Evolutionary conservation across 2,329 filamentous ascomycete species (phyloP), one percentile per base, ranked within the genome.

Genomic region (Aspergillus viridinutans): DNA sequence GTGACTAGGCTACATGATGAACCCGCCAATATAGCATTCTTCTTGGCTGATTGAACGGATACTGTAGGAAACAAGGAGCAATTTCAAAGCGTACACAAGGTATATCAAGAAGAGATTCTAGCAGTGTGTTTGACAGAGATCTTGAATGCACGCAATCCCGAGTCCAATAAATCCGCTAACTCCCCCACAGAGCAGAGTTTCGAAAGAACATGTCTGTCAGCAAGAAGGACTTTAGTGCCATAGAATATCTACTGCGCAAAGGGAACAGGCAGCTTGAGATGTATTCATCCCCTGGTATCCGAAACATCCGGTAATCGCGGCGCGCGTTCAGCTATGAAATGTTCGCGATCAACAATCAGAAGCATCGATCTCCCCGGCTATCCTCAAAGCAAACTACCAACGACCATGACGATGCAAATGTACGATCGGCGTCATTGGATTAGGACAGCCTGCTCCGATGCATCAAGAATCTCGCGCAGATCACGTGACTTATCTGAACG

Each of bases 181-280:
- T 5, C 56, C 59, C 54, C 38, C 40, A 47, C 56, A 92, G 90
- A 64, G 73, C 79, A 28, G 91, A 97, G 69, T 97, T 99, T 69
- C 79, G 85, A 42, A 89, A 88, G 70, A 82, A 90, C 68, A 69
- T 85, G 12, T 70, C 73, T 8, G 73, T 95, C 55, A 87, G 89
- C 72, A 94, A 90, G 75, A 91, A 90, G 65, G 91, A 96, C 69
- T 96, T 96, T 74, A 80, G 82, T 17, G 87, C 91, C 5, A 88
- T 97, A 56, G 92, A 97, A 73, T 94, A 90, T 72, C 78, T 96
- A 35, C 71, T 97, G 52, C 84, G 92, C 58, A 93, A 90, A 72
- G 92, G 92, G 23, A 82, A 84, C 43, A 83, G 90, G 48, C 91
- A 96, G 71, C 79, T 97, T 20, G 90, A 96, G 61, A 83, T 86